phyloP scores from a whole-genome alignment of 768 basidiomycete genomes.

The Leccinum fibrillosum region DNA sequence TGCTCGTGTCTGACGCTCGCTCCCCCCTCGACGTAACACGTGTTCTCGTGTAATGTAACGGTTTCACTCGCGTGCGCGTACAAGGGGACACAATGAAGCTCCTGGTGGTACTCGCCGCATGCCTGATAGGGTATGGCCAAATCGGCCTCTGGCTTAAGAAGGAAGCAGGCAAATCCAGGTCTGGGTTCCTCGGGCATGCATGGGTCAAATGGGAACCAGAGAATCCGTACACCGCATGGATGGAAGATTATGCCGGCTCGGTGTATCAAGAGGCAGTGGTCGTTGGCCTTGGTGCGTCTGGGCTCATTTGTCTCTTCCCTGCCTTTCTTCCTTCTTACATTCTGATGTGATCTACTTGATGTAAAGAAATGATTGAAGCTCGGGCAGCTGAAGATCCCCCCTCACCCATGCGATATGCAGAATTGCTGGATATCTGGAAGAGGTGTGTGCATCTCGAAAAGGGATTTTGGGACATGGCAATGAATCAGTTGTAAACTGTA shows the following conservation, averaged over 20 bases:
- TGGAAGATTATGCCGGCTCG: conserved; percentile 74
- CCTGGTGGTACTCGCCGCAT: conserved; percentile 80
- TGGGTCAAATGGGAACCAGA: conserved; percentile 55
- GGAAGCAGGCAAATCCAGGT: conserved; percentile 39
- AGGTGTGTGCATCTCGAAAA: conserved; percentile 76
- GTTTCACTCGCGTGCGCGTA: background rate
- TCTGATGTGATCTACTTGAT: background rate
- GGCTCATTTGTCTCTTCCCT: background rate
- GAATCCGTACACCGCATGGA: conserved; percentile 77
- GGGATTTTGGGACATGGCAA: conserved; percentile 82
- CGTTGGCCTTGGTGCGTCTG: conserved; percentile 63
- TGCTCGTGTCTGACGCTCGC: background rate
- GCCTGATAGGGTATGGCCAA: conserved; percentile 89
- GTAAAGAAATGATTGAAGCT: conserved; percentile 69
- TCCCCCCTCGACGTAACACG: no score
- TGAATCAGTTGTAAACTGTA: conserved; percentile 25
- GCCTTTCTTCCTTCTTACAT: background rate
- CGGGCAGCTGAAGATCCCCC: conserved; percentile 62
- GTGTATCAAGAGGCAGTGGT: conserved; percentile 71
- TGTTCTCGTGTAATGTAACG: background rate
- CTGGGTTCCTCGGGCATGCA: background rate
- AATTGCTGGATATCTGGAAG: conserved; percentile 73
- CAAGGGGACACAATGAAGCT: conserved; percentile 68
- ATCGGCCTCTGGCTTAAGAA: conserved; percentile 81
- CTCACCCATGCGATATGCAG: conserved; percentile 51